phyloP scores from a whole-genome alignment of 2,329 filamentous ascomycete genomes.

The Apiospora marii region DNA sequence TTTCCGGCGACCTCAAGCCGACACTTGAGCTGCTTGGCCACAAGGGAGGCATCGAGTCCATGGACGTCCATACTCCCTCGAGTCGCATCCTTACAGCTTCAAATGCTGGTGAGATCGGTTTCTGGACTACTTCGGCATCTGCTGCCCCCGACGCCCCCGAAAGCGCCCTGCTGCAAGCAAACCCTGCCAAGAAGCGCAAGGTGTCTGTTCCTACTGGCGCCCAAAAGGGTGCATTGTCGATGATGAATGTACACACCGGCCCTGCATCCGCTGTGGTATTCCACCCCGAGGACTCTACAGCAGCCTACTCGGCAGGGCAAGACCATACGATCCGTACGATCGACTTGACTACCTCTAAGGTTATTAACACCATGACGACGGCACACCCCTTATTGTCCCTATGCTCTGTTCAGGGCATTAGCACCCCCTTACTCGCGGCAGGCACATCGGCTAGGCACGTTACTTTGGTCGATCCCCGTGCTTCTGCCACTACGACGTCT shows the following conservation, averaged over 20 bases:
- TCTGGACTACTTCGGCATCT: constrained; percentile 85
- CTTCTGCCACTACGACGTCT: constrained; percentile 75
- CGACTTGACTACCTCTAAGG: constrained; percentile 81
- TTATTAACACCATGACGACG: constrained; percentile 84
- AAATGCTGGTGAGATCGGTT: constrained; percentile 81
- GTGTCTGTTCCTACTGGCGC: constrained; percentile 57
- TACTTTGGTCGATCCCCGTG: constrained; percentile 90
- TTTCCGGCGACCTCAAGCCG: constrained; percentile 70
- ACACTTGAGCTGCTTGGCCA: constrained; percentile 87
- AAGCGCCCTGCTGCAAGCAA: constrained; percentile 71
- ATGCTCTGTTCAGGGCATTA: constrained; percentile 72
- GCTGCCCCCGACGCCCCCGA: constrained; percentile 78
- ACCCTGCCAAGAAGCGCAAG: constrained; percentile 79
- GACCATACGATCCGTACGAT: constrained; percentile 92
- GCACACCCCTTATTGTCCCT: constrained; percentile 85
- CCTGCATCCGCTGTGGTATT: constrained; percentile 84
- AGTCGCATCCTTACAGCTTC: constrained; percentile 86
- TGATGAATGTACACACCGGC: constrained; percentile 76
- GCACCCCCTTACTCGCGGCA: constrained; percentile 63
- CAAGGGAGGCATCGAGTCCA: constrained; percentile 73
- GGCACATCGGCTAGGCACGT: constrained; percentile 89
- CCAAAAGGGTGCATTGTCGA: constrained; percentile 79
- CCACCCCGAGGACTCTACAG: constrained; percentile 82
- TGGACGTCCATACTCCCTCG: constrained; percentile 77
- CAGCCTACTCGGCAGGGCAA: constrained; percentile 89